Evolutionary conservation across 1,139 yeast genomes (phyloP).

Genomic region (Kodamaea sp.): DNA sequence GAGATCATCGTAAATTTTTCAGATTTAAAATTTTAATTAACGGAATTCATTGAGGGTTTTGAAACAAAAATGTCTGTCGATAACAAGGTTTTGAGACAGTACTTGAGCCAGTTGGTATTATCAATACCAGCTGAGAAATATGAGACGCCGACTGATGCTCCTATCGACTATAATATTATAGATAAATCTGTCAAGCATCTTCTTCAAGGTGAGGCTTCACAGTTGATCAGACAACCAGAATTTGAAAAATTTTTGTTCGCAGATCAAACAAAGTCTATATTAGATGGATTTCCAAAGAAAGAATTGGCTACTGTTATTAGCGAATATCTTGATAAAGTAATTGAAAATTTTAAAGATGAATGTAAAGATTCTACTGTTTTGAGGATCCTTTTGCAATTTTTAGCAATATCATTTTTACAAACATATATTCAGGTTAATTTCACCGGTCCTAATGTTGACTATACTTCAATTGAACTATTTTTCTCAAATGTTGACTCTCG

Average conservation of each 20-base stretch:
- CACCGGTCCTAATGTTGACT: slow-evolving; percentile 72
- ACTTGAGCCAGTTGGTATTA: slow-evolving; percentile 25
- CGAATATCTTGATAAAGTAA: slow-evolving; percentile 19
- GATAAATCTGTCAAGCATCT: slow-evolving; percentile 14
- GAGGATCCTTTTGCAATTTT: slow-evolving; percentile 27
- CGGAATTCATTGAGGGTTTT: no score
- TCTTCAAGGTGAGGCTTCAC: slow-evolving; percentile 26
- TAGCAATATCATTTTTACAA: slow-evolving; percentile 61
- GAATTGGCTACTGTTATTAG: slow-evolving; percentile 20
- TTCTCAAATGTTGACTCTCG: slow-evolving; percentile 29
- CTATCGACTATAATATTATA: slow-evolving; percentile 7
- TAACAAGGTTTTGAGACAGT: slow-evolving; percentile 13
- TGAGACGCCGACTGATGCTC: slow-evolving; percentile 9
- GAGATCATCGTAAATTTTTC: slow-evolving; percentile 2
- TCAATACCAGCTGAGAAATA: slow-evolving; percentile 23
- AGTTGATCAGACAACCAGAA: slow-evolving; percentile 17
- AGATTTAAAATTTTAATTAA: slow-evolving; percentile 1
- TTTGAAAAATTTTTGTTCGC: slow-evolving; percentile 7
- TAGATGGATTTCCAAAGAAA: slow-evolving; percentile 14
- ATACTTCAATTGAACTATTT: slow-evolving; percentile 31
- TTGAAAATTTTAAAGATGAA: slow-evolving; percentile 7
- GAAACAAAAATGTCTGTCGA: slow-evolving; percentile 3
- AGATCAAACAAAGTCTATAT: slow-evolving; percentile 3
- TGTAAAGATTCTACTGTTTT: slow-evolving; percentile 15
- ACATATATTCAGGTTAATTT: slow-evolving; percentile 71